Percentiles rank a stretch among this genome's conserved stretches.
phyloP scores from a whole-genome alignment of 768 basidiomycete species.

The Rhodotorula taiwanensis region DNA sequence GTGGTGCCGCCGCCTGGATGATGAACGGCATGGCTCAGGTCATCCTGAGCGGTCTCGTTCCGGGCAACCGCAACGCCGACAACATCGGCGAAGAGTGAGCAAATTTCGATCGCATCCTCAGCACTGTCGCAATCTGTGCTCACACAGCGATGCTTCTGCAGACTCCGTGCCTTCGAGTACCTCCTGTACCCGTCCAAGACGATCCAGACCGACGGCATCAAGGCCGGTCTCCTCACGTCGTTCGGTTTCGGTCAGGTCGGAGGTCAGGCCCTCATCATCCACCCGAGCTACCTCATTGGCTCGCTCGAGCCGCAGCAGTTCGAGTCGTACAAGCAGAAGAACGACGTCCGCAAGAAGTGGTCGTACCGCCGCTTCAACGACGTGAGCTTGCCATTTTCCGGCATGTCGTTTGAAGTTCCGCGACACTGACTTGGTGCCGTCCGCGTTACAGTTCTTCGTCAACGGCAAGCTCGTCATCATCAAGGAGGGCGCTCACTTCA shows the following conservation, averaged over 20 bases:
- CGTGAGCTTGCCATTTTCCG: constrained; percentile 1
- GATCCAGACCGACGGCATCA: constrained; percentile 70
- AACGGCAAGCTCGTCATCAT: constrained; percentile 64
- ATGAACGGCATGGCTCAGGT: constrained; percentile 85
- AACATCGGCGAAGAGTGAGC: constrained; percentile 6
- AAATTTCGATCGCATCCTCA: constrained; percentile 41
- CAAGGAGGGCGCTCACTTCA: constrained; percentile 87
- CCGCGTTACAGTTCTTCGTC: constrained; percentile 7
- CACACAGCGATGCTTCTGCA: constrained; percentile 50
- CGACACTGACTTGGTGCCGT: constrained; percentile 4
- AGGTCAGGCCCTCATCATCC: constrained; percentile 76
- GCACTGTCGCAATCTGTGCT: constrained; percentile 94
- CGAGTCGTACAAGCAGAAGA: constrained; percentile 65
- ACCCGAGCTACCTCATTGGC: constrained; percentile 86
- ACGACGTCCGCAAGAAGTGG: constrained; percentile 63
- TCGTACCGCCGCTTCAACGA: constrained; percentile 46
- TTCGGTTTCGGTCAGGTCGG: constrained; percentile 99
- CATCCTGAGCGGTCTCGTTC: constrained; percentile 74
- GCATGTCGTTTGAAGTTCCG: not conserved
- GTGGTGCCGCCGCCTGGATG: constrained; percentile 70
- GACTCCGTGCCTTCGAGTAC: constrained; percentile 75
- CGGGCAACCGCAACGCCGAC: constrained; percentile 79
- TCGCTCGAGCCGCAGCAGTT: constrained; percentile 71
- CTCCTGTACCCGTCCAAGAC: constrained; percentile 97
- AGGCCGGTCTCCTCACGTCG: constrained; percentile 57